Base-by-base conservation (phyloP, 2,329 filamentous ascomycete species). In the Furcasterigmium sp. region DNA sequence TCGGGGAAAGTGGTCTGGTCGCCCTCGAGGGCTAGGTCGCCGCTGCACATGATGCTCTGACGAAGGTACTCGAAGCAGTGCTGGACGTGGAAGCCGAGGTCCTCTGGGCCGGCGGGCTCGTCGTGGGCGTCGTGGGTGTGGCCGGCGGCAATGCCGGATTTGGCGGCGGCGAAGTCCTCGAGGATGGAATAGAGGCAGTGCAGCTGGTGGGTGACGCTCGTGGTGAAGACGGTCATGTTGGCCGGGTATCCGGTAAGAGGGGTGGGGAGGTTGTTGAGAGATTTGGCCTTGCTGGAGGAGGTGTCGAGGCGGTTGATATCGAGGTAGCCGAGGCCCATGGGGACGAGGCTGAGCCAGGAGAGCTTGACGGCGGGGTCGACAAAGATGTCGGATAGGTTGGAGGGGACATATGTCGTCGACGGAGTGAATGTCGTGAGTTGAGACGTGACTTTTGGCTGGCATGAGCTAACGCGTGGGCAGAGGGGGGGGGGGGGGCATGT, bases 161-260 rank as follows among this genome's bases (percentile, higher is more conserved):
- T n/a, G 25, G 42, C 36, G 15, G 49, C 43, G 11, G 52, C 44
- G 45, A 66, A 65, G 14, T 59, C 59, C 38, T 60, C 53, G 14
- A 62, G 57, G 36, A 72, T 68, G 26, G 63, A 55, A 48, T 63
- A 28, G 26, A 70, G 56, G 46, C 68, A 70, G 49, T 70, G 65
- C 3, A 70, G 56, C 50, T 70, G 68, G 45, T 70, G 68, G 4
- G 67, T 70, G 48, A 69, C 60, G 2, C 62, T 64, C 1, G 67
- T 67, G 2, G 67, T 69, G 50, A 63, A 69, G 38, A 64, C 60
- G 34, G 62, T 65, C 30, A 59, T 55, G 14, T 56, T 50, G 3
- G 54, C 50, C n/a, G 32, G 32, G 44, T 56, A 67, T 15, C 51
- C 53, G 14, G 56, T 36, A 8, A 70, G 52, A 14, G 53, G 58